These are phyloP conservation scores for Chaetomiaceae sp. DNA, from an alignment of 2,329 filamentous ascomycete species.

Conservation along the genomic window DNA sequence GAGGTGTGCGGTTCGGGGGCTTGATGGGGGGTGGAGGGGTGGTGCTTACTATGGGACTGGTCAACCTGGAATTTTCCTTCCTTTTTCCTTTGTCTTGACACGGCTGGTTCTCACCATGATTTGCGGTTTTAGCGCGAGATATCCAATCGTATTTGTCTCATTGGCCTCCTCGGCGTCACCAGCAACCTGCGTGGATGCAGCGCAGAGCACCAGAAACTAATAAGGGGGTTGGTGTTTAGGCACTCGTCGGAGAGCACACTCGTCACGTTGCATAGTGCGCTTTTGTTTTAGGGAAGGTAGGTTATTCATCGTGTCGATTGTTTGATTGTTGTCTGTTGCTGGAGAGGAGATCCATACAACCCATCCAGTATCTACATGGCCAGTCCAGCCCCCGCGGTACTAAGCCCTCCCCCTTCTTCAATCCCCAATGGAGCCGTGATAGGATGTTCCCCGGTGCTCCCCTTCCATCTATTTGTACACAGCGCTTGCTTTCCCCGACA, in stretches of 20 bases:
- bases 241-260: no score
- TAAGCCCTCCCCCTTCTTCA: background rate
- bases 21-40: background rate
- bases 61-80: background rate
- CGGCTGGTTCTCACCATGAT: background rate
- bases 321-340: background rate
- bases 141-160: slow-evolving; percentile 2
- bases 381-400: background rate
- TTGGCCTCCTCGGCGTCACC: background rate
- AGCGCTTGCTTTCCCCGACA: background rate
- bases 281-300: no score
- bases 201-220: no score
- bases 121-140: slow-evolving; percentile 3
- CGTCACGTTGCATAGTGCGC: no score
- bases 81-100: background rate
- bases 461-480: background rate
- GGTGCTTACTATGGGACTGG: no score
- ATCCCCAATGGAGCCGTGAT: background rate
- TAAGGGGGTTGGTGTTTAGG: no score
- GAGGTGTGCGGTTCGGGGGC: background rate
- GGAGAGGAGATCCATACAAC: slow-evolving; percentile 7
- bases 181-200: no score
- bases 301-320: background rate
- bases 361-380: background rate
- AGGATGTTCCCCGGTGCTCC: background rate